These are phyloP conservation scores for Emericellopsis atlantica DNA, from an alignment of 2,329 filamentous ascomycete genomes.

Conservation along the genomic window DNA sequence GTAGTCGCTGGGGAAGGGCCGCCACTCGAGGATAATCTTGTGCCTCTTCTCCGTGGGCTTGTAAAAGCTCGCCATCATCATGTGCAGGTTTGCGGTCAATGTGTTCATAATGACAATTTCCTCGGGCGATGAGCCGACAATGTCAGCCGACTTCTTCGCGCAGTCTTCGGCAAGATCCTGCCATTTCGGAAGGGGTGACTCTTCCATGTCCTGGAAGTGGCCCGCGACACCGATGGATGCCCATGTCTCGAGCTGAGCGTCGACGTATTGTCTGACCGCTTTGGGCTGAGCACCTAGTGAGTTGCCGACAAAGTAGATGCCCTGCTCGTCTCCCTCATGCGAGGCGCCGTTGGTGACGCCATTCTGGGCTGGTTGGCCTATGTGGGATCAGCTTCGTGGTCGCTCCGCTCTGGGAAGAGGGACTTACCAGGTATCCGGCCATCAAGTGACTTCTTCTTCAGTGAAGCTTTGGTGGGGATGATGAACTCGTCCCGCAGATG, in stretches of 20 bases:
- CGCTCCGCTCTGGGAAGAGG: neutral
- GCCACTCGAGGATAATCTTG: conserved; percentile 82
- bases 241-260: conserved; percentile 72
- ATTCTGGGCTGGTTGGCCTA: conserved; percentile 1
- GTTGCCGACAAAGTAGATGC: conserved; percentile 80
- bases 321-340: conserved; percentile 18
- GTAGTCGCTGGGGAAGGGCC: conserved; percentile 80
- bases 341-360: conserved; percentile 7
- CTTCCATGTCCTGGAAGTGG: conserved; percentile 59
- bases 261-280: conserved; percentile 50
- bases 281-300: conserved; percentile 76
- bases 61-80: conserved; percentile 79
- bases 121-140: conserved; percentile 59
- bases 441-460: conserved; percentile 49
- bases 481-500: conserved; percentile 59
- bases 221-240: conserved; percentile 73
- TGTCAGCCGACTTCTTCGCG: conserved; percentile 52
- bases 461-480: conserved; percentile 61
- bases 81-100: conserved; percentile 67
- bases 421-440: conserved; percentile 26
- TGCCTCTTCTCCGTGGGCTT: conserved; percentile 48
- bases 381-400: neutral
- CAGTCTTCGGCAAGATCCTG: conserved; percentile 69
- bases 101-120: conserved; percentile 87
- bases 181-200: conserved; percentile 60